These are phyloP conservation scores for Citrus reticulata DNA, from an alignment of 345 rosid species.

Conservation along the genomic window DNA sequence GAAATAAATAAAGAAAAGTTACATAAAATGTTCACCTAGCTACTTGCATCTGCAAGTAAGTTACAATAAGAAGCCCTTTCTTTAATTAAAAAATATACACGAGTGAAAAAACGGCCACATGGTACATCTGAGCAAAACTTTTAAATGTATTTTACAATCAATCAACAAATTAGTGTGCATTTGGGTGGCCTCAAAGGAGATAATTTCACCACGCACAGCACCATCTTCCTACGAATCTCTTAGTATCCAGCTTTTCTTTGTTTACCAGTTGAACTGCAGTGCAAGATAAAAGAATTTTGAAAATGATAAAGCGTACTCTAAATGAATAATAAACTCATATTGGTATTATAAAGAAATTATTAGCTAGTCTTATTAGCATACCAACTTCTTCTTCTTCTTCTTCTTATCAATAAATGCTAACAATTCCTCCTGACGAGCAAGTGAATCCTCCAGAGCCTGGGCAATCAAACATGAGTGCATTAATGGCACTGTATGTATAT, in stretches of 20 bases:
- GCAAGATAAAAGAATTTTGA: slow-evolving; percentile 10
- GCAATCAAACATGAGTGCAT: background rate
- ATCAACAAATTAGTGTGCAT: slow-evolving; percentile 24
- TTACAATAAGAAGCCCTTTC: background rate
- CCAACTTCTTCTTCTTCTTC: slow-evolving; percentile 82
- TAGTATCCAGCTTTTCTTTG: slow-evolving; percentile 13
- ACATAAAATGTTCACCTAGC: background rate
- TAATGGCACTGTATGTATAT: background rate
- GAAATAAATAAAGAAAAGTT: background rate
- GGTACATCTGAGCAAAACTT: slow-evolving; percentile 13
- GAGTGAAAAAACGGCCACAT: background rate
- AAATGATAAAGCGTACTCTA: background rate
- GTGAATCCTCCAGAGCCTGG: slow-evolving; percentile 82
- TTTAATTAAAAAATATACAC: background rate
- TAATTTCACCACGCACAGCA: slow-evolving; percentile 10
- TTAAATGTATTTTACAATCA: slow-evolving; percentile 12
- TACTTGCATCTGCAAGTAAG: background rate
- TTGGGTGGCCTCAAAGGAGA: background rate
- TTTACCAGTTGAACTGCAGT: slow-evolving; percentile 48
- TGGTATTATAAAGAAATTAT: background rate
- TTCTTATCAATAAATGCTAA: slow-evolving; percentile 75
- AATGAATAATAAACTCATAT: background rate
- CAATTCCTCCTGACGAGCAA: slow-evolving; percentile 67
- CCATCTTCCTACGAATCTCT: slow-evolving; percentile 18
- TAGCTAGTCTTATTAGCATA: slow-evolving; percentile 15